A percentile compares a stretch with the other conserved stretches of the same genome.
Evolutionary conservation across 164 flowering plant genomes (phyloP).

Genomic region (Warburgia ugandensis): DNA sequence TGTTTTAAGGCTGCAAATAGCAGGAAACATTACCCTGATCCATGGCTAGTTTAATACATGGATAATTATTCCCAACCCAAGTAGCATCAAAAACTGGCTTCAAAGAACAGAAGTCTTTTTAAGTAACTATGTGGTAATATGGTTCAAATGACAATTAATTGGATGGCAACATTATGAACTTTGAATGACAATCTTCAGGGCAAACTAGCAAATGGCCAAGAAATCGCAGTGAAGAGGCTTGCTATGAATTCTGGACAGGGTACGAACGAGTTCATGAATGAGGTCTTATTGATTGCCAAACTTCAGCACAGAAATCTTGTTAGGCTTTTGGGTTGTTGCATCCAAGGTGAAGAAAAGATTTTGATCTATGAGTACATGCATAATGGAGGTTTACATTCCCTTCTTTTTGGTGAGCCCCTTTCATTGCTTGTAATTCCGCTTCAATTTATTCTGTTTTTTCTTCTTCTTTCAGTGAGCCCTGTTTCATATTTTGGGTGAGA

Average conservation of each 20-base stretch:
- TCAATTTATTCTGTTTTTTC: too few relatives aligned
- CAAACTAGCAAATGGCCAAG: background rate
- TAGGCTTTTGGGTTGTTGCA: conserved; percentile 10
- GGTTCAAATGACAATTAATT: background rate
- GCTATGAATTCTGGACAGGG: conserved; percentile 6
- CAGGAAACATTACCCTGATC: too few relatives aligned
- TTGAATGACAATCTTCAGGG: background rate
- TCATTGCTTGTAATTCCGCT: too few relatives aligned
- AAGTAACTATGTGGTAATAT: too few relatives aligned
- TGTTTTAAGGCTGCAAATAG: too few relatives aligned
- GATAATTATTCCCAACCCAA: too few relatives aligned
- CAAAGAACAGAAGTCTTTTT: too few relatives aligned
- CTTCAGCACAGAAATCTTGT: conserved; percentile 12
- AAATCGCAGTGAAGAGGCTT: conserved; percentile 12
- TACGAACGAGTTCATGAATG: conserved; percentile 10
- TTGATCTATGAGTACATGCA: conserved; percentile 9
- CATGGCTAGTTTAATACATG: too few relatives aligned
- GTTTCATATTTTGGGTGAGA: too few relatives aligned
- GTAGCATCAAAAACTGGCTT: too few relatives aligned
- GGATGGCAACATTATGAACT: background rate
- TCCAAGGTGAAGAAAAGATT: conserved; percentile 4
- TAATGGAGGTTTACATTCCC: conserved; percentile 2
- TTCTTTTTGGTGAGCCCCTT: conserved; percentile 14
- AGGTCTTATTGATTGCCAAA: conserved; percentile 7
- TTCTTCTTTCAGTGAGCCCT: too few relatives aligned